Percentiles rank a stretch among this genome's conserved stretches.
Conservation (phyloP, 176 grass and related monocot species). For the Phyllostachys edulis region DNA sequence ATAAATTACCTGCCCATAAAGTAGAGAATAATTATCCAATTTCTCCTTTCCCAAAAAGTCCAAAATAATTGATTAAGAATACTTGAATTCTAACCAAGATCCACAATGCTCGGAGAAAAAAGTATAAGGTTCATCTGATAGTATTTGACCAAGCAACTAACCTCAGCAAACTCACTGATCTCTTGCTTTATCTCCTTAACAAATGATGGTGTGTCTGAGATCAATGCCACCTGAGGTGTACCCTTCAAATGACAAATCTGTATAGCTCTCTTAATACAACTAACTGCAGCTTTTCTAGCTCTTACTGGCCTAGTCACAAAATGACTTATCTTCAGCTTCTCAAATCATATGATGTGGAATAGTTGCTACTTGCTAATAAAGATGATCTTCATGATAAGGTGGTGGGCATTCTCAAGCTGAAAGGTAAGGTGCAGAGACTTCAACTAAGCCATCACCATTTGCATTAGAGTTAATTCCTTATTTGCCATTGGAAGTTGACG, state of each 20-base stretch:
- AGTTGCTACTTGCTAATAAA: background rate
- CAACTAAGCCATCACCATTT: background rate
- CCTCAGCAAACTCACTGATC: conserved; percentile 79
- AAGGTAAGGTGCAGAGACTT: background rate
- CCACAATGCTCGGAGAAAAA: background rate
- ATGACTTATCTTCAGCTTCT: conserved; percentile 24
- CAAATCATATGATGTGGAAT: conserved; percentile 15
- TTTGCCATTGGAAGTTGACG: too few relatives aligned
- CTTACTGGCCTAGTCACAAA: conserved; percentile 60
- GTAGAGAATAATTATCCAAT: background rate
- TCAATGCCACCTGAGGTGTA: conserved; percentile 58
- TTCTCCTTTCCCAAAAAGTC: background rate
- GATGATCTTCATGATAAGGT: background rate
- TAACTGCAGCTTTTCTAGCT: conserved; percentile 78
- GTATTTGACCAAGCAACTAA: conserved; percentile 44
- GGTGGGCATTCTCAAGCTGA: background rate
- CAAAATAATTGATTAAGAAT: background rate
- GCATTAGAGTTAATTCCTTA: too few relatives aligned
- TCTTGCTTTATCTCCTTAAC: conserved; percentile 61
- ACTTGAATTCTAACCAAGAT: conserved; percentile 9
- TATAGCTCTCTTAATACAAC: conserved; percentile 77
- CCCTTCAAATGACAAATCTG: conserved; percentile 33
- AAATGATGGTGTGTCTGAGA: conserved; percentile 85
- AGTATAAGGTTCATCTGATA: background rate
- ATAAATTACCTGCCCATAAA: conserved; percentile 55